Evolutionary conservation across 148 eudicot species (phyloP).

Genomic region (Amaranthus cruentus): DNA sequence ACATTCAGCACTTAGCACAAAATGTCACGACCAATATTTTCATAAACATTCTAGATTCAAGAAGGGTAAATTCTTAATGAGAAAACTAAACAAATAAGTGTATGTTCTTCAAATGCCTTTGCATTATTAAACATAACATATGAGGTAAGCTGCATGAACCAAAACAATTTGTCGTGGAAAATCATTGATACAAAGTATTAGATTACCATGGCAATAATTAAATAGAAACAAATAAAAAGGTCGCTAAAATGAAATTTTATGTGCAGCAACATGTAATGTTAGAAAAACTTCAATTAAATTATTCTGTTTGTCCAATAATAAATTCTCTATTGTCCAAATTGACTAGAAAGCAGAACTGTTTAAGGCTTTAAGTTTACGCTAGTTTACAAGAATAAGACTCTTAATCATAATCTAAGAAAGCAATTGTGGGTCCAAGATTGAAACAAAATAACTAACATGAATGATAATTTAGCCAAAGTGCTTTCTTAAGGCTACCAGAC

Average conservation of each 20-base stretch:
- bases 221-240: neutral
- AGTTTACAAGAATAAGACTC: slow-evolving; percentile 13
- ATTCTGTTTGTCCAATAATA: slow-evolving; percentile 14
- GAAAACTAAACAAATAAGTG: neutral
- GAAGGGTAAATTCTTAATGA: neutral
- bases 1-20: neutral
- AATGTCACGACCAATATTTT: neutral
- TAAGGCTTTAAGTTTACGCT: slow-evolving; percentile 35
- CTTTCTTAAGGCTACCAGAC: slow-evolving; percentile 37
- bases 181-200: too few species aligned
- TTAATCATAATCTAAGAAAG: slow-evolving; percentile 19
- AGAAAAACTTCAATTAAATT: slow-evolving; percentile 4
- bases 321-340: neutral
- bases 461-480: slow-evolving; percentile 31
- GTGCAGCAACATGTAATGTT: slow-evolving; percentile 8
- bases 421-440: slow-evolving; percentile 26
- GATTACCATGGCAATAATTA: neutral
- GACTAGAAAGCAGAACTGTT: slow-evolving; percentile 24
- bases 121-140: neutral
- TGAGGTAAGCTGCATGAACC: too few species aligned
- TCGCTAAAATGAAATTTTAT: neutral
- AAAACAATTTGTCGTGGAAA: too few species aligned
- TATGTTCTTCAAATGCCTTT: neutral
- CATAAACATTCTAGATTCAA: neutral
- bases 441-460: slow-evolving; percentile 27